Percentiles rank a stretch among this genome's conserved stretches.
Evolutionary conservation across 306 rosid genomes (phyloP).

Genomic region (Pueraria montana): DNA sequence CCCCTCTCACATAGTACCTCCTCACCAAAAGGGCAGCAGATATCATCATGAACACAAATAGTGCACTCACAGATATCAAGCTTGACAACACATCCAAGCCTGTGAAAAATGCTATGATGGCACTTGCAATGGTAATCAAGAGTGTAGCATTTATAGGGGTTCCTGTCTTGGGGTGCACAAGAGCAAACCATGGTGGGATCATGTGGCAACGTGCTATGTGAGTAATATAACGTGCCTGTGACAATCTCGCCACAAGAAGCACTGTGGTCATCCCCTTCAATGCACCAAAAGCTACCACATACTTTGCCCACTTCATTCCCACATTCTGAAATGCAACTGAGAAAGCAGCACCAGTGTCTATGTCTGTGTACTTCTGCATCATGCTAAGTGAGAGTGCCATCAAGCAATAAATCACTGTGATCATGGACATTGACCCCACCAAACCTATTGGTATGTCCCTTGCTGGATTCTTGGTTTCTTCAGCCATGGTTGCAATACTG

Average conservation of each 20-base stretch:
- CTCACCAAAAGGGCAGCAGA: slow-evolving; percentile 82
- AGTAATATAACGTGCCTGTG: slow-evolving; percentile 69
- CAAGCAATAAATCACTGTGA: slow-evolving; percentile 71
- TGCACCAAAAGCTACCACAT: slow-evolving; percentile 78
- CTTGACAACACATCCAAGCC: slow-evolving; percentile 67
- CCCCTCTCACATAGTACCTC: slow-evolving; percentile 74
- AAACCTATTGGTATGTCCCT: slow-evolving; percentile 77
- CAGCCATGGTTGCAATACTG: slow-evolving; percentile 75
- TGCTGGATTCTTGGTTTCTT: slow-evolving; percentile 80
- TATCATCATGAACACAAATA: slow-evolving; percentile 79
- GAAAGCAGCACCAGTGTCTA: slow-evolving; percentile 70
- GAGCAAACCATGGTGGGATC: slow-evolving; percentile 89
- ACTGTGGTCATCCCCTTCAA: slow-evolving; percentile 85
- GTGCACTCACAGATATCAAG: slow-evolving; percentile 78
- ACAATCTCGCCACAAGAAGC: slow-evolving; percentile 68
- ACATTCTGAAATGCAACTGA: slow-evolving; percentile 70
- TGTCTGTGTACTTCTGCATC: slow-evolving; percentile 81
- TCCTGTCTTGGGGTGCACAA: slow-evolving; percentile 80
- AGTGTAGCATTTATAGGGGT: slow-evolving; percentile 86
- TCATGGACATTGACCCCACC: slow-evolving; percentile 79
- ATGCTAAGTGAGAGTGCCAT: slow-evolving; percentile 77
- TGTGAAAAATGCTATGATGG: slow-evolving; percentile 72
- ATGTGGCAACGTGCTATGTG: slow-evolving; percentile 88
- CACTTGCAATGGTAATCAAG: slow-evolving; percentile 58
- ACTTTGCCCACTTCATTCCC: slow-evolving; percentile 89